Conservation (phyloP, 352 stramenopile genomes). For the Phytopythium vexans region DNA sequence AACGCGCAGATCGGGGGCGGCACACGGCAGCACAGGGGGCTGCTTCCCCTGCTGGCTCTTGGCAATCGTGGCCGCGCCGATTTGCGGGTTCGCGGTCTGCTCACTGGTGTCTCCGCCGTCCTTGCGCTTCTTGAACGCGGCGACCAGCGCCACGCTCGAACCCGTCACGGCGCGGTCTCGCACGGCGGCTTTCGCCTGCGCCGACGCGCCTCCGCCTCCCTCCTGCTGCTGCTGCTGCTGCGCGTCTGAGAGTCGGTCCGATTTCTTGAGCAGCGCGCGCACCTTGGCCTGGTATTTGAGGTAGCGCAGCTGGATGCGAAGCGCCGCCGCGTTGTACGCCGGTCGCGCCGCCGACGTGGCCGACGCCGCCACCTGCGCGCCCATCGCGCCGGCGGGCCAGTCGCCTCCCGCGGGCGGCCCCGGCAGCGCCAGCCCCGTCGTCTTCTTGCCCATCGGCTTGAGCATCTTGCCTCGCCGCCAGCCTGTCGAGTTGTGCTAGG, state of each 20-base stretch:
- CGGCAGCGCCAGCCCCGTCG: conserved; percentile 13
- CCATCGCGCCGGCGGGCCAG: conserved; percentile 10
- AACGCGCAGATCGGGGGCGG: no score
- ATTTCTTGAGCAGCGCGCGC: conserved; percentile 54
- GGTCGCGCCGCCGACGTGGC: conserved; percentile 25
- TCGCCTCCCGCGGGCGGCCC: conserved; percentile 13
- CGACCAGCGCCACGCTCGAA: conserved; percentile 60
- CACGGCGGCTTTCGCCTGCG: conserved; percentile 8
- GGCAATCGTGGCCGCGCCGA: background rate
- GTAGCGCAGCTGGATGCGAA: conserved; percentile 74
- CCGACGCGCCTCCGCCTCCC: conserved; percentile 12
- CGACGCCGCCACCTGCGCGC: conserved; percentile 1
- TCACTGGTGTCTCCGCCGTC: conserved; percentile 9
- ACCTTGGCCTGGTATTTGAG: conserved; percentile 71
- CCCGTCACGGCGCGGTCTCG: conserved; percentile 29
- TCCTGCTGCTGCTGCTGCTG: conserved; percentile 20
- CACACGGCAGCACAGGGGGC: no score
- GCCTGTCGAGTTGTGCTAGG: no score
- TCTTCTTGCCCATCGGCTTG: conserved; percentile 46
- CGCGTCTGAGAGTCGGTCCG: conserved; percentile 29
- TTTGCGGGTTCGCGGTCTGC: conserved; percentile 4
- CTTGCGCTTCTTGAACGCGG: conserved; percentile 40
- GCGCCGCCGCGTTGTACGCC: conserved; percentile 35
- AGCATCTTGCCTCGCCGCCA: conserved; percentile 18
- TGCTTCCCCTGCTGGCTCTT: no score